A percentile compares a stretch with the other conserved stretches of the same genome.
These are phyloP conservation scores for Purshia tridentata DNA, from an alignment of 306 rosid species.

Conservation along the genomic window DNA sequence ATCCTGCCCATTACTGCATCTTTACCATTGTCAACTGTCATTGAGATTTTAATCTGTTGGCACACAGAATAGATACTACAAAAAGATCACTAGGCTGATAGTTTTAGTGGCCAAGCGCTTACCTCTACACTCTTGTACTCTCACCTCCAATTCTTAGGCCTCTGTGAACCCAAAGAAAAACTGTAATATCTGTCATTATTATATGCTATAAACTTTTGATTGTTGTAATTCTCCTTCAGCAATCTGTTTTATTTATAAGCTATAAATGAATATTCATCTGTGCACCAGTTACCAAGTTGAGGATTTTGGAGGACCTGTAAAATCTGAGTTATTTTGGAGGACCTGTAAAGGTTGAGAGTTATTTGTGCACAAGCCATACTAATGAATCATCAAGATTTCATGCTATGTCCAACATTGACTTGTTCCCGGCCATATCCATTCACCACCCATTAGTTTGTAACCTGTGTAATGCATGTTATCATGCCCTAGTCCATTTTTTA, in stretches of 20 bases:
- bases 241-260: background rate
- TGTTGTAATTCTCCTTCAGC: background rate
- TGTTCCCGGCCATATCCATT: background rate
- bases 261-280: background rate
- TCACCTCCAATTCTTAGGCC: background rate
- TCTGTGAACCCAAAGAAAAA: background rate
- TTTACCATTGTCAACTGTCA: constrained; percentile 4
- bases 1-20: constrained; percentile 4
- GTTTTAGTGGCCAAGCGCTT: background rate
- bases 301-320: background rate
- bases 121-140: background rate
- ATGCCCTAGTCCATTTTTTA: no score
- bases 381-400: background rate
- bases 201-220: background rate
- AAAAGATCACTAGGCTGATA: background rate
- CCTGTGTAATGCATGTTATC: no score
- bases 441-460: background rate
- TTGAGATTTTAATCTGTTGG: background rate
- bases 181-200: constrained; percentile 4
- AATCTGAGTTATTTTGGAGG: background rate
- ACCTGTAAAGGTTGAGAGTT: background rate
- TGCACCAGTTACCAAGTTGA: background rate
- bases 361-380: no score
- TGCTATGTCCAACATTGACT: background rate
- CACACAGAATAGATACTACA: constrained; percentile 7